A percentile compares a stretch with the other conserved stretches of the same genome.
These are phyloP conservation scores for Telopea speciosissima DNA, from an alignment of 177 flowering plant species.

Conservation along the genomic window DNA sequence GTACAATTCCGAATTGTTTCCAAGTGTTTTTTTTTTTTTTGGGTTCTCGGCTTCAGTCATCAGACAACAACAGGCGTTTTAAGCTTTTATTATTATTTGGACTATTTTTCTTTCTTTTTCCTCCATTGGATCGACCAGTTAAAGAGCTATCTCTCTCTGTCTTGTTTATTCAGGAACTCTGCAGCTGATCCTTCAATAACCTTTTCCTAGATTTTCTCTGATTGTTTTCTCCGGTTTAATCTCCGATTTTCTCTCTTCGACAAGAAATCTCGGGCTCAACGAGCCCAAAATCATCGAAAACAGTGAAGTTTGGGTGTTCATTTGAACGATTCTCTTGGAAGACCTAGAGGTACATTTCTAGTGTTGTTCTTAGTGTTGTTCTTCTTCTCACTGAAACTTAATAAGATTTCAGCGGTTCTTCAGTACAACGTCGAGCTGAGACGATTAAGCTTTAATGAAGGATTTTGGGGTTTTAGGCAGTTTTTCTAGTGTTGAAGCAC, in stretches of 20 bases:
- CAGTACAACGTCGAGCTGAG: neutral
- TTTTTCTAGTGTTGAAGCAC: neutral
- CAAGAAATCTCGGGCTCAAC: neutral
- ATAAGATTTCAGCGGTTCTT: neutral
- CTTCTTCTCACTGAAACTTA: neutral
- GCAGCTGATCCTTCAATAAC: neutral
- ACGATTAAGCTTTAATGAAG: neutral
- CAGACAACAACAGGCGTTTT: neutral
- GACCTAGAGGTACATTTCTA: constrained; percentile 3
- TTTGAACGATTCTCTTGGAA: constrained; percentile 1
- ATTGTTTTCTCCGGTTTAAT: neutral
- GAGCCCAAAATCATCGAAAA: constrained; percentile 1
- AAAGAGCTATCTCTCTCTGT: neutral
- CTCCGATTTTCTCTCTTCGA: neutral
- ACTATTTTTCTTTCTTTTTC: neutral
- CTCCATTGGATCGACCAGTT: neutral
- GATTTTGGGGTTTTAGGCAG: constrained; percentile 1
- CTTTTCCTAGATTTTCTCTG: neutral
- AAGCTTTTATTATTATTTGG: neutral
- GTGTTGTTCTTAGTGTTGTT: neutral
- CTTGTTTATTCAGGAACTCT: neutral
- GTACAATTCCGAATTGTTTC: neutral
- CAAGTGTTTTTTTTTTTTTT: neutral
- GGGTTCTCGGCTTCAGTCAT: neutral
- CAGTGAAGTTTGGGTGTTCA: neutral